Conservation (phyloP, 768 basidiomycete species). For the Serpula lacrymans region DNA sequence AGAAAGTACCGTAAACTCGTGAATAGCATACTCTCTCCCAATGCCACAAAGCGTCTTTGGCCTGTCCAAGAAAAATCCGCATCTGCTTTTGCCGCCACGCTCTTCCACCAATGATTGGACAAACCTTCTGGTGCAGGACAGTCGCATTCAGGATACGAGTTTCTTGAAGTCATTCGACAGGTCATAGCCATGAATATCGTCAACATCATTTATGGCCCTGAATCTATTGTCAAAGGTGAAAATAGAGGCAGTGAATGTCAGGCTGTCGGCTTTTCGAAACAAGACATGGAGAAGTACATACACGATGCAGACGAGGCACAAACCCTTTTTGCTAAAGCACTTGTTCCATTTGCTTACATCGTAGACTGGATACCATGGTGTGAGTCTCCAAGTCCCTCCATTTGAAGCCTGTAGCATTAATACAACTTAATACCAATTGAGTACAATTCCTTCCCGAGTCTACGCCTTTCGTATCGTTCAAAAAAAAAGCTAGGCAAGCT, state of each 20-base stretch:
- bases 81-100: too few species aligned
- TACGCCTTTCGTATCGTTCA: background rate
- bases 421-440: background rate
- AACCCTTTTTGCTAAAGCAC: background rate
- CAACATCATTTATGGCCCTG: background rate
- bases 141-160: background rate
- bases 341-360: constrained; percentile 1
- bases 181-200: background rate
- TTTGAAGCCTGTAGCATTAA: background rate
- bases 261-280: background rate
- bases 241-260: background rate
- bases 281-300: background rate
- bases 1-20: constrained; percentile 1
- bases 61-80: background rate
- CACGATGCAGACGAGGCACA: background rate
- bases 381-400: too few species aligned
- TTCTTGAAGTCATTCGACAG: background rate
- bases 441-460: background rate
- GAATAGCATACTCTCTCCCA: background rate
- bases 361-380: constrained; percentile 4
- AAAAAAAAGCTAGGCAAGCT: background rate
- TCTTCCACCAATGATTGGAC: too few species aligned
- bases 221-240: background rate
- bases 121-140: too few species aligned
- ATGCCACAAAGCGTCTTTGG: background rate